Conservation (phyloP, 2,329 filamentous ascomycete species). For the Scedosporium minutisporum region DNA sequence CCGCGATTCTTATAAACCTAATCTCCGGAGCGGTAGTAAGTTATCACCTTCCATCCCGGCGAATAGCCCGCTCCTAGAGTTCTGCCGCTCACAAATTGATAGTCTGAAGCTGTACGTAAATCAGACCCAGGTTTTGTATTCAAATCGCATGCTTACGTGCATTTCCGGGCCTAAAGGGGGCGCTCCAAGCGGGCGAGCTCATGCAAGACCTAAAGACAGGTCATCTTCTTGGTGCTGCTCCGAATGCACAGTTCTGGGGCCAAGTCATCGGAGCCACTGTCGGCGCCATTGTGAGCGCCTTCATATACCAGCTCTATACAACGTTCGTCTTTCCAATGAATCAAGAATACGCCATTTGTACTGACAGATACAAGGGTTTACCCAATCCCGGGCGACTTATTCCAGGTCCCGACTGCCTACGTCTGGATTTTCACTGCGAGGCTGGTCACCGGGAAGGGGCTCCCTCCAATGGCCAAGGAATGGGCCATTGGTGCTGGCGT, state of each 20-base stretch:
- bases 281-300: conserved; percentile 76
- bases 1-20: conserved; percentile 89
- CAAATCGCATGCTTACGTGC: conserved; percentile 5
- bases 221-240: conserved; percentile 81
- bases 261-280: conserved; percentile 84
- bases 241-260: conserved; percentile 92
- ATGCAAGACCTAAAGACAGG: conserved; percentile 97
- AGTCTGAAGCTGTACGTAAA: conserved; percentile 30
- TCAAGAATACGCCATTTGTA: neutral
- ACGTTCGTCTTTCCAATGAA: conserved; percentile 22
- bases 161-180: conserved; percentile 36
- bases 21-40: conserved; percentile 73
- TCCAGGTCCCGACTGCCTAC: conserved; percentile 88
- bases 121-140: neutral
- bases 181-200: conserved; percentile 88
- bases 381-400: conserved; percentile 75
- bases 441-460: conserved; percentile 79
- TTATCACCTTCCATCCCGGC: neutral
- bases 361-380: conserved; percentile 53
- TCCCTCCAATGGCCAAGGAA: conserved; percentile 74
- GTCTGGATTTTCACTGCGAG: conserved; percentile 97
- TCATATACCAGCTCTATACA: conserved; percentile 84
- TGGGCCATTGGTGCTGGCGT: conserved; percentile 67
- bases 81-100: neutral
- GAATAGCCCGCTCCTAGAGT: neutral